Evolutionary conservation across 345 rosid species (phyloP).

Genomic region (Rhodamnia argentea): DNA sequence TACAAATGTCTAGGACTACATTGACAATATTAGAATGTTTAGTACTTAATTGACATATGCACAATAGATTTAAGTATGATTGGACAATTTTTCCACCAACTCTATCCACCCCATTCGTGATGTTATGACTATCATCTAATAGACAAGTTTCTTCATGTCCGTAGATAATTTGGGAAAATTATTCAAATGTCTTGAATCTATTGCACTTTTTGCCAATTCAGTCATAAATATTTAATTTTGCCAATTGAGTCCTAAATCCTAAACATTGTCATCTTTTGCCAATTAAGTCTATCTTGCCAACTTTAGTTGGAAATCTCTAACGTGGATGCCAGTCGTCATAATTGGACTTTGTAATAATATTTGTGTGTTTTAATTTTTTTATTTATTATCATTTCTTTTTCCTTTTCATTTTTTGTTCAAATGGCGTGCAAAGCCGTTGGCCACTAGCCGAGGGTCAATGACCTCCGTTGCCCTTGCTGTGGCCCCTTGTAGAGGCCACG

Average conservation of each 20-base stretch:
- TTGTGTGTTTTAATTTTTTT: neutral
- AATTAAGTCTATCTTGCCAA: accelerated
- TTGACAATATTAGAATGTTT: neutral
- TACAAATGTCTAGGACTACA: accelerated
- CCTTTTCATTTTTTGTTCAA: neutral
- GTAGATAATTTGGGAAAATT: neutral
- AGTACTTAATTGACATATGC: neutral
- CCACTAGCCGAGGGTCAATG: too few species aligned
- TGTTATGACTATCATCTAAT: neutral
- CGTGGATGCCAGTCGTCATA: accelerated
- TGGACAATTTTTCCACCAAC: neutral
- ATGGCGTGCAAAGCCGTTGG: too few species aligned
- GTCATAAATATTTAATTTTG: neutral
- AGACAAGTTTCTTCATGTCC: neutral
- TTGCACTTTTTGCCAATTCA: neutral
- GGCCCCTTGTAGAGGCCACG: too few species aligned
- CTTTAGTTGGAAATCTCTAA: neutral
- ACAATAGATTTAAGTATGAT: neutral
- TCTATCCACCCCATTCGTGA: neutral
- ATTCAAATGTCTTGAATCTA: neutral
- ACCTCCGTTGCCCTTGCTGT: too few species aligned
- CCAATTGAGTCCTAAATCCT: accelerated
- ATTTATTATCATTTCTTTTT: neutral
- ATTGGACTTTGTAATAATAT: neutral
- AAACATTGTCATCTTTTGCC: neutral